Base-by-base conservation (phyloP, 2,329 filamentous ascomycete species). In the Monosporascus sp. region DNA sequence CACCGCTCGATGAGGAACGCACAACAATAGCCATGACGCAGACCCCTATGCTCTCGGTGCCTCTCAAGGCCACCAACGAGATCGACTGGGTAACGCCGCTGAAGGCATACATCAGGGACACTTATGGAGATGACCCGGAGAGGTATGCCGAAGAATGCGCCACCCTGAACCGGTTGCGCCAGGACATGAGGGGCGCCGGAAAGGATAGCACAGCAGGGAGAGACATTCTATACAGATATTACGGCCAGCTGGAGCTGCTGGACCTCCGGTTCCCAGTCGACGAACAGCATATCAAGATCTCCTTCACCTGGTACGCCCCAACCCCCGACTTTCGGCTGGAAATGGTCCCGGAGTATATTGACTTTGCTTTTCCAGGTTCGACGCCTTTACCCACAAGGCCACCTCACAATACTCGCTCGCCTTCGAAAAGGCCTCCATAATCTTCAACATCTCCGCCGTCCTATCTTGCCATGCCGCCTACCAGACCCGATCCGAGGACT, bases 321-420 rank as follows among this genome's bases (percentile, higher is more conserved):
- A 15, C 22, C 31, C 31, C 20, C 22, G 17, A 37, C 27, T n/a
- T 47, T 45, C 55, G 48, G 36, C 49, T 44, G 25, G 38, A 56
- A 17, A 56, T 44, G 27, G 45, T 46, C 49, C 22, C 44, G 20
- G 48, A 45, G 48, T 51, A 52, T 60, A 52, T 60, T 67, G 37
- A 61, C 51, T 49, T 53, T 39, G 7, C 39, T 22, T 38, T 38
- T 45, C 4, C 65, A 96, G 91, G 91, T 97, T 95, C 74, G 94
- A 99, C 71, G 94, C 95, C n/a, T 99, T 99, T 69, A 99, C 94
- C 45, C 92, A 96, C 70, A 97, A 97, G 67, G 82, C 91, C n/a
- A 99, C 94, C 5, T 86, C 92, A 4, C 94, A 99, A 70, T 97
- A 95, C 74, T 97, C 92, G 7, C 80, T 99, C 47, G 94, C 94